Evolutionary conservation across 2,329 filamentous ascomycete species (phyloP).

Genomic region (Aspergillus udagawae): DNA sequence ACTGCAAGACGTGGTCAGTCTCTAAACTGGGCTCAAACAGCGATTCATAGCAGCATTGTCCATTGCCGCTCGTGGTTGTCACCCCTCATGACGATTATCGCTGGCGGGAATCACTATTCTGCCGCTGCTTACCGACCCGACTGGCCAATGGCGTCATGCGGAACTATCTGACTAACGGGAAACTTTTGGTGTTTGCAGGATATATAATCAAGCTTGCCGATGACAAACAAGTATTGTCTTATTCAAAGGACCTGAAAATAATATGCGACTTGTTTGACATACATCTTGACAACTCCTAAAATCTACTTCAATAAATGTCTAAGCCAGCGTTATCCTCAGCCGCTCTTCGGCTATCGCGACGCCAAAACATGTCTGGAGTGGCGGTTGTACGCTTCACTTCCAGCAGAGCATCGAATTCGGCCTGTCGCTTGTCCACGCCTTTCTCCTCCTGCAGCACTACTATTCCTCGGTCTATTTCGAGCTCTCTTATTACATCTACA

Average conservation of each 20-base stretch:
- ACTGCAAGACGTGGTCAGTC: neutral
- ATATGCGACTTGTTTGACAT: neutral
- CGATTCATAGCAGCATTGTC: neutral
- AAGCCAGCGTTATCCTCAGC: slow-evolving; percentile 23
- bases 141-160: slow-evolving; percentile 27
- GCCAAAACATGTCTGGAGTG: slow-evolving; percentile 4
- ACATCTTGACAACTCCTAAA: neutral
- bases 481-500: neutral
- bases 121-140: slow-evolving; percentile 19
- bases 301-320: slow-evolving; percentile 23
- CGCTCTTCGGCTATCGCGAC: slow-evolving; percentile 21
- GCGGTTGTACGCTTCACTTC: slow-evolving; percentile 19
- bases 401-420: slow-evolving; percentile 11
- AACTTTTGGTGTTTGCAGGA: slow-evolving; percentile 17
- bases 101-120: slow-evolving; percentile 24
- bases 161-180: slow-evolving; percentile 26
- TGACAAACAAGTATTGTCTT: neutral
- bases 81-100: slow-evolving; percentile 9
- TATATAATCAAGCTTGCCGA: slow-evolving; percentile 17
- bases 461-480: slow-evolving; percentile 13
- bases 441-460: slow-evolving; percentile 20
- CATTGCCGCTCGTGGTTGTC: neutral
- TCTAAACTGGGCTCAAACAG: neutral
- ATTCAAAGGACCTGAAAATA: neutral
- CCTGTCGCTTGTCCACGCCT: slow-evolving; percentile 25